Conservation (phyloP, 164 flowering plant species). For the Malania oleifera region DNA sequence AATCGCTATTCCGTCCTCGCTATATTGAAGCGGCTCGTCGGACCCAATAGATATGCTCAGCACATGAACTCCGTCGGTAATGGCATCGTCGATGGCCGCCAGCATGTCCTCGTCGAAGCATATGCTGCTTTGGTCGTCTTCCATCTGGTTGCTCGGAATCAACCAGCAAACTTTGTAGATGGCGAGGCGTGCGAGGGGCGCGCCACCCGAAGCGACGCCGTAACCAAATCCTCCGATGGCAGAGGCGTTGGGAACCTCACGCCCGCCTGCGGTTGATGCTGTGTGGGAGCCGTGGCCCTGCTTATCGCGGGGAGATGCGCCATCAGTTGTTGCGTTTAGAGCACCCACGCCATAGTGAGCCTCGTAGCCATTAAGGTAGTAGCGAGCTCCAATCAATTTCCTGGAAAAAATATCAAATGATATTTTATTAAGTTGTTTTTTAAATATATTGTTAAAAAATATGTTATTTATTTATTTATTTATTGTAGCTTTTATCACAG, state of each 20-base stretch:
- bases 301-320: background rate
- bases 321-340: background rate
- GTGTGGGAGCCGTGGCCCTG: constrained; percentile 3
- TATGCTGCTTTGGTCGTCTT: background rate
- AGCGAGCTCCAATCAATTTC: constrained; percentile 5
- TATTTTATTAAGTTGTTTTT: too few relatives aligned
- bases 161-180: constrained; percentile 1
- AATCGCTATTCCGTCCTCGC: background rate
- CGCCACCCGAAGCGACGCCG: background rate
- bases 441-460: too few relatives aligned
- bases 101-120: constrained; percentile 1
- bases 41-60: background rate
- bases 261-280: constrained; percentile 1
- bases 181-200: background rate
- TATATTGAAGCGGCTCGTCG: background rate
- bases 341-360: background rate
- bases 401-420: too few relatives aligned
- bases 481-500: too few relatives aligned
- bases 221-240: background rate
- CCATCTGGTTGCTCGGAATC: background rate
- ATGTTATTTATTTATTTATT: too few relatives aligned
- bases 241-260: background rate
- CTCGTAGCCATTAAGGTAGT: constrained; percentile 3
- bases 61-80: background rate
- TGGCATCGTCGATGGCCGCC: constrained; percentile 1